phyloP scores from a whole-genome alignment of 805 yeast genomes.

The Spathaspora girioi region DNA sequence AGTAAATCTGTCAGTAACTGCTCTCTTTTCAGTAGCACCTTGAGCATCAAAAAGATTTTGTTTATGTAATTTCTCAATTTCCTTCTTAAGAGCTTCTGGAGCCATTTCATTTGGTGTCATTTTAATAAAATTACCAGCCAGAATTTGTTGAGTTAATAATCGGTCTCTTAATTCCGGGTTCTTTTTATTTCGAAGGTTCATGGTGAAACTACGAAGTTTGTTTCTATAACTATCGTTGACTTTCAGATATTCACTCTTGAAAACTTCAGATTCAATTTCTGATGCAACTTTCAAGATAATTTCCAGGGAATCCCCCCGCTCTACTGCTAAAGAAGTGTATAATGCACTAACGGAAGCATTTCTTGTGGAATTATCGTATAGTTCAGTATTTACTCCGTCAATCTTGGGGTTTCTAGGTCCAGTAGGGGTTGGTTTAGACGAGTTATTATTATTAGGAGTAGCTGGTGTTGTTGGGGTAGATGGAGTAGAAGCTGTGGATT shows the following conservation, averaged over 20 bases:
- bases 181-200: conserved; percentile 84
- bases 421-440: conserved; percentile 26
- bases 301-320: conserved; percentile 56
- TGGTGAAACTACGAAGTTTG: conserved; percentile 79
- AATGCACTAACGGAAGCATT: conserved; percentile 80
- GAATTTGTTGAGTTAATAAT: conserved; percentile 63
- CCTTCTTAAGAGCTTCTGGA: conserved; percentile 82
- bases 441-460: conserved; percentile 4
- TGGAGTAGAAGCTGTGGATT: conserved; percentile 10
- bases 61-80: conserved; percentile 79
- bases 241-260: conserved; percentile 53
- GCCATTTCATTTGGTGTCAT: conserved; percentile 97
- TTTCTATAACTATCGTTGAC: conserved; percentile 66
- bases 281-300: conserved; percentile 61
- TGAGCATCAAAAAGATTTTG: conserved; percentile 94
- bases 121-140: conserved; percentile 60
- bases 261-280: conserved; percentile 72
- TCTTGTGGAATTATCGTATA: conserved; percentile 76
- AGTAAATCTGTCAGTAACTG: conserved; percentile 92
- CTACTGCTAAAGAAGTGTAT: conserved; percentile 87
- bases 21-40: conserved; percentile 94
- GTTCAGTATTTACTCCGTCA: conserved; percentile 70
- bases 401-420: conserved; percentile 73
- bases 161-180: conserved; percentile 80
- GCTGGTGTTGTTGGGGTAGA: conserved; percentile 4